Percentiles rank a stretch among this genome's conserved stretches.
Evolutionary conservation across 2,329 filamentous ascomycete species (phyloP).

Genomic region (Chaetomiaceae sp.): DNA sequence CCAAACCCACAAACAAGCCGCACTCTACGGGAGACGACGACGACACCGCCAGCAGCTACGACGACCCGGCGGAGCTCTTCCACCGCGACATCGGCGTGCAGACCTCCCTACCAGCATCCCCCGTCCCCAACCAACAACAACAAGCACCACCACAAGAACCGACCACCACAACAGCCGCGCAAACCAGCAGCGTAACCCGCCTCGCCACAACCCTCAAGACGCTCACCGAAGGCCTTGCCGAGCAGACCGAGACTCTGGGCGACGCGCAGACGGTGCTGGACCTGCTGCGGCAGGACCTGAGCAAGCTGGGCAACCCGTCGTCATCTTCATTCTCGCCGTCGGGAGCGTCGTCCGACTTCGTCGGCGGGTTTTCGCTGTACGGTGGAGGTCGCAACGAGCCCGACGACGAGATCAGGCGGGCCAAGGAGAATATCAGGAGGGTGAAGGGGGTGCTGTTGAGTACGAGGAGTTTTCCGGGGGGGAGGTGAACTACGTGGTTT

Average conservation of each 20-base stretch:
- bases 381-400: slow-evolving; percentile 45
- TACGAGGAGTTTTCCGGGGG: slow-evolving; percentile 60
- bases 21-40: neutral
- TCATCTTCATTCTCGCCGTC: too few species aligned
- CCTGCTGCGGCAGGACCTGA: slow-evolving; percentile 59
- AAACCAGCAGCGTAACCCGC: slow-evolving; percentile 37
- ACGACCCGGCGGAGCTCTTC: slow-evolving; percentile 71
- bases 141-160: slow-evolving; percentile 21
- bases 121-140: slow-evolving; percentile 3
- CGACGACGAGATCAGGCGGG: slow-evolving; percentile 64
- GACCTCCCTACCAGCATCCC: slow-evolving; percentile 51
- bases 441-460: slow-evolving; percentile 75
- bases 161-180: slow-evolving; percentile 27
- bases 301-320: slow-evolving; percentile 54
- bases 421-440: slow-evolving; percentile 68
- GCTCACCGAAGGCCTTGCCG: slow-evolving; percentile 38
- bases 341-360: slow-evolving; percentile 31
- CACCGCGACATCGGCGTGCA: slow-evolving; percentile 77
- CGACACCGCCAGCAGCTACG: slow-evolving; percentile 40
- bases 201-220: slow-evolving; percentile 39
- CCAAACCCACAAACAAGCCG: slow-evolving; percentile 26
- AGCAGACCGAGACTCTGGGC: slow-evolving; percentile 43
- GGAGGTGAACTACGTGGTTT: neutral
- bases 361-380: slow-evolving; percentile 37
- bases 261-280: slow-evolving; percentile 48